Percentiles rank a stretch among this genome's conserved stretches.
Conservation (phyloP, 1,139 yeast genomes). For the Saccharomyces pastorianus region DNA sequence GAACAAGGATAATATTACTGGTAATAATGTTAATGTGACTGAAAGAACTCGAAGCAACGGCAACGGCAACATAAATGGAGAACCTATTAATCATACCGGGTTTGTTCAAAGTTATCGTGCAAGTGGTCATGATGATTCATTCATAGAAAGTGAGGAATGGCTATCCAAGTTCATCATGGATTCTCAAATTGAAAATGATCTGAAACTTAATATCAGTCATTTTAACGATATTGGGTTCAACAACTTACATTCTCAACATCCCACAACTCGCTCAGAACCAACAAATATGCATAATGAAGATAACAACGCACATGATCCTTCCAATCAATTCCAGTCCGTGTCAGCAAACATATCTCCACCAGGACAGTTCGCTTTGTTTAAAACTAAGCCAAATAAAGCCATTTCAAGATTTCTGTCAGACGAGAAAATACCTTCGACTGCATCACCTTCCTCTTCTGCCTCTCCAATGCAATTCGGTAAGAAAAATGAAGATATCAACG, state of each 20-base stretch:
- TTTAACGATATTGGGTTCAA: constrained; percentile 50
- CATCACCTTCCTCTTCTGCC: not conserved
- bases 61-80: not conserved
- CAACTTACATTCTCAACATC: constrained; percentile 10
- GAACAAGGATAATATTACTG: not conserved
- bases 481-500: constrained; percentile 1
- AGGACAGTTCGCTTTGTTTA: not conserved
- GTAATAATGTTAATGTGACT: not conserved
- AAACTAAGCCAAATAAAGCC: not conserved
- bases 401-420: not conserved
- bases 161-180: constrained; percentile 50
- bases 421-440: not conserved
- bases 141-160: constrained; percentile 45
- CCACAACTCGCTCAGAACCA: constrained; percentile 1
- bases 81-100: not conserved
- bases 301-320: constrained; percentile 2
- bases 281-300: constrained; percentile 3
- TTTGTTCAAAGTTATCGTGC: not conserved
- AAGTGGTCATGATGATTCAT: not conserved
- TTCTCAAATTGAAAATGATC: constrained; percentile 49
- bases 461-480: not conserved
- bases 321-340: not conserved
- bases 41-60: not conserved
- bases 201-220: constrained; percentile 29
- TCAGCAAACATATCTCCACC: not conserved